Conservation (phyloP, 2,329 filamentous ascomycete species). For the Teratosphaeria gauchensis region DNA sequence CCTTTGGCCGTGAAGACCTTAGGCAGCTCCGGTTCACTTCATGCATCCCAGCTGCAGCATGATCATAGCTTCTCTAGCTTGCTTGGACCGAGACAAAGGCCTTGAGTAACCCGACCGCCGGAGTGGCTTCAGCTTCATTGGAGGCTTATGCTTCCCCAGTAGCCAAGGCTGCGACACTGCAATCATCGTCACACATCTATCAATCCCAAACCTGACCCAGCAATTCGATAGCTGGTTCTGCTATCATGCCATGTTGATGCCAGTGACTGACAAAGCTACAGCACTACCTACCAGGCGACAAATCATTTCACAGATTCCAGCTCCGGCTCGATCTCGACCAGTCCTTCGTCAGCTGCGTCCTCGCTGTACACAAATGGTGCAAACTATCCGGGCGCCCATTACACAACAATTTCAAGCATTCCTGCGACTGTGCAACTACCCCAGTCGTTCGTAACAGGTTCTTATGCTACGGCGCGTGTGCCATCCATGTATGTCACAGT, state of each 20-base stretch:
- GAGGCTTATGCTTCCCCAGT: neutral
- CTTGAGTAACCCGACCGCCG: neutral
- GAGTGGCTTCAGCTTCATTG: neutral
- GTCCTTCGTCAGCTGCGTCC: slow-evolving; percentile 42
- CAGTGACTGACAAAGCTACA: slow-evolving; percentile 6
- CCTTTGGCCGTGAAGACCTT: neutral
- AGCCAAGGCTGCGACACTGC: neutral
- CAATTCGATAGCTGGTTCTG: neutral
- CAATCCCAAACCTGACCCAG: neutral
- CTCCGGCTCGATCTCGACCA: slow-evolving; percentile 45
- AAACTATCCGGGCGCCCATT: slow-evolving; percentile 27
- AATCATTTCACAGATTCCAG: slow-evolving; percentile 47
- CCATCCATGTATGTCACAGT: slow-evolving; percentile 35
- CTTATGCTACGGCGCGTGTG: slow-evolving; percentile 30
- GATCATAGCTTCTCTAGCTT: neutral
- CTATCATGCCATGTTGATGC: neutral
- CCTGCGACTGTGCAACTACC: slow-evolving; percentile 24
- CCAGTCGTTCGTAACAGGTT: slow-evolving; percentile 30
- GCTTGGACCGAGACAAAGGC: neutral
- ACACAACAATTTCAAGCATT: slow-evolving; percentile 26
- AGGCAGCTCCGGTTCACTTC: neutral
- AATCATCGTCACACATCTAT: neutral
- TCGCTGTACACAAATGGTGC: slow-evolving; percentile 30
- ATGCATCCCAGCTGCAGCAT: neutral
- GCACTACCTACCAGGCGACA: slow-evolving; percentile 40